These are phyloP conservation scores for Cephalotrichum gorgonifer DNA, from an alignment of 2,329 filamentous ascomycete species.

Conservation along the genomic window DNA sequence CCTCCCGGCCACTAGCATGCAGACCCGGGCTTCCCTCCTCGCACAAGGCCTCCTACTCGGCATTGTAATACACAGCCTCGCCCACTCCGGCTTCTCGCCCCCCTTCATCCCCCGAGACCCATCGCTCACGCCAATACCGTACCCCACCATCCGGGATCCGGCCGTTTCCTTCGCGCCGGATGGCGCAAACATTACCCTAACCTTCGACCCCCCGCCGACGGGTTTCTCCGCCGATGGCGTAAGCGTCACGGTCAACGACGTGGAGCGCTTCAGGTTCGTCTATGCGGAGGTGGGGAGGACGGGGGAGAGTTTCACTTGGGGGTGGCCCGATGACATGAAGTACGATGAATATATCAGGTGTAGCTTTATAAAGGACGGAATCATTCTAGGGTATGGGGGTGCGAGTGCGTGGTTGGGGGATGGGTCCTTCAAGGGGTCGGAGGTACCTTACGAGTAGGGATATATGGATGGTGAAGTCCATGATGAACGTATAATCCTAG, in stretches of 20 bases:
- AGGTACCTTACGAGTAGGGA: too few species aligned
- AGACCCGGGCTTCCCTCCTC: slow-evolving; percentile 55
- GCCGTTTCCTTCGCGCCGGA: slow-evolving; percentile 19
- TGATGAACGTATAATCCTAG: too few species aligned
- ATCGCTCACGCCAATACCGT: slow-evolving; percentile 39
- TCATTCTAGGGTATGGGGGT: background rate
- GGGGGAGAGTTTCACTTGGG: background rate
- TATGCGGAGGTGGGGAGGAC: slow-evolving; percentile 1
- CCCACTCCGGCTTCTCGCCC: slow-evolving; percentile 66
- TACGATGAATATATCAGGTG: slow-evolving; percentile 3
- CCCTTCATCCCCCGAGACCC: slow-evolving; percentile 57
- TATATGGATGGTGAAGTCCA: too few species aligned
- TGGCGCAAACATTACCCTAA: slow-evolving; percentile 41
- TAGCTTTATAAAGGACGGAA: background rate
- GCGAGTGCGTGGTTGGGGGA: slow-evolving; percentile 1
- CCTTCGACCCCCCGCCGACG: slow-evolving; percentile 9
- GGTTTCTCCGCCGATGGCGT: background rate
- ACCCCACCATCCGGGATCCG: slow-evolving; percentile 24
- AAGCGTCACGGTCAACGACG: slow-evolving; percentile 3
- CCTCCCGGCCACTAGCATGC: slow-evolving; percentile 60
- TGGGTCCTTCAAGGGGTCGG: background rate
- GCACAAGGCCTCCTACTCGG: slow-evolving; percentile 66
- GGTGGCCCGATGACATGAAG: background rate
- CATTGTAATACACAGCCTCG: slow-evolving; percentile 68
- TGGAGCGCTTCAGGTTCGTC: slow-evolving; percentile 1